A percentile compares a stretch with the other conserved stretches of the same genome.
Conservation (phyloP, 345 rosid species). For the Clarkia xantiana region DNA sequence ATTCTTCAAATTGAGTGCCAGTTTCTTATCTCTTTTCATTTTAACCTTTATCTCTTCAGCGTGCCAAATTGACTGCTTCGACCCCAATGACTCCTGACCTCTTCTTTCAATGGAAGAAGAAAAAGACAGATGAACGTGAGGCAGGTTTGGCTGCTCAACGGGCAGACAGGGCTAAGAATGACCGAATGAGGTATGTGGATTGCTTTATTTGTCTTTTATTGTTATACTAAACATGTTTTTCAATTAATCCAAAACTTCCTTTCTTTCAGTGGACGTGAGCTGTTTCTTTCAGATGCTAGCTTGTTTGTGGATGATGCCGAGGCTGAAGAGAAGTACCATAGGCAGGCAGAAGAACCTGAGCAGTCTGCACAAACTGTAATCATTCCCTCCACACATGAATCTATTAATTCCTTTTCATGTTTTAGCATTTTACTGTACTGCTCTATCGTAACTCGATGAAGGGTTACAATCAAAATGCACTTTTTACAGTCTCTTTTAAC, state of each 20-base stretch:
- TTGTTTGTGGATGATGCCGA: conserved; percentile 92
- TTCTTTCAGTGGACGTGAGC: conserved; percentile 79
- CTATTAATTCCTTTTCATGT: too few relatives aligned
- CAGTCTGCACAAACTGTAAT: conserved; percentile 35
- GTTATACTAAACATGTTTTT: too few relatives aligned
- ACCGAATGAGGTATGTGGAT: conserved; percentile 71
- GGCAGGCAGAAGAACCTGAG: conserved; percentile 48
- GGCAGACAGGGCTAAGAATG: conserved; percentile 97
- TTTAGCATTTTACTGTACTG: too few relatives aligned
- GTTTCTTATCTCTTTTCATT: background rate
- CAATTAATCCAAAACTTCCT: background rate
- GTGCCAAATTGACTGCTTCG: conserved; percentile 45
- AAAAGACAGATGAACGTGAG: conserved; percentile 67
- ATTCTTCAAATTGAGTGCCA: too few relatives aligned
- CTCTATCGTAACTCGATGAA: too few relatives aligned
- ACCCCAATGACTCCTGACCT: conserved; percentile 85
- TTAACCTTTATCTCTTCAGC: conserved; percentile 24
- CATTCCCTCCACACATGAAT: background rate
- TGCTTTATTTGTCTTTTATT: too few relatives aligned
- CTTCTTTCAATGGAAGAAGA: conserved; percentile 85
- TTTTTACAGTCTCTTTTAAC: too few relatives aligned
- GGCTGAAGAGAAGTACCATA: conserved; percentile 72
- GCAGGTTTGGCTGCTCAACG: conserved; percentile 66
- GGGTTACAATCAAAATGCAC: too few relatives aligned
- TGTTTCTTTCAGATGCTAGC: conserved; percentile 80